Base-by-base conservation (phyloP, 768 basidiomycete genomes). In the Tephrocybe sp. region DNA sequence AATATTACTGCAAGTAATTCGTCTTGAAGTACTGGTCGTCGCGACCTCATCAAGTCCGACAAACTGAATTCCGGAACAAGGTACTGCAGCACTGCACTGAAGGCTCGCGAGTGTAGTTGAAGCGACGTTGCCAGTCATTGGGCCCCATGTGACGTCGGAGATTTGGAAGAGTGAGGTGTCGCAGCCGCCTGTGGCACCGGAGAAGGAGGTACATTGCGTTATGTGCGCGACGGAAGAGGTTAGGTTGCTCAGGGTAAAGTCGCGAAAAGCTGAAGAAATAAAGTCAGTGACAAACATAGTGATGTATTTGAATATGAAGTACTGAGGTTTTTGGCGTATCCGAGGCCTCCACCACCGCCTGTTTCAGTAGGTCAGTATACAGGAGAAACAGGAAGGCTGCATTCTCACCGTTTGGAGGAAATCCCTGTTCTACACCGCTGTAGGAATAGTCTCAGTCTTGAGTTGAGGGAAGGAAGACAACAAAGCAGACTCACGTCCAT, bases 91-190 rank as follows among this genome's bases (percentile, higher is more conserved):
- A 32, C 69, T 69, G 55, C 69, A 70, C 46, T 67, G 58, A 25
- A 70, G 32, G 21, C 47, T 54, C 24, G 65, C 66, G 5, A 69
- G 42, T 4, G 55, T 60, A 4, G 50, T 52, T 1, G 61, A 54
- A 2, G 51, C 47, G 7, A 64, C 51, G 25, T 60, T 65, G 19
- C 64, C 68, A 1, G 52, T 49, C 49, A 61, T 57, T 4, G 55
- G 60, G 3, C 59, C 64, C 67, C 67, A 68, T 19, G 63, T 64
- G 16, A 70, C 54, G 44, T 69, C 59, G 11, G 64, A 64, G 18
- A 70, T 57, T 49, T 68, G 65, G 55, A 70, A 63, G n/a, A 59
- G 61, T 2, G 64, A 66, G 4, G 67, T 67, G 51, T 69, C 65
- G 51, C 69, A 70, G 18, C 54, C 60, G 9, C 65, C 69, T 7